Evolutionary conservation across 352 stramenopile genomes (phyloP), one percentile per base, ranked within the genome.

Genomic region (Phytopythium montanum): DNA sequence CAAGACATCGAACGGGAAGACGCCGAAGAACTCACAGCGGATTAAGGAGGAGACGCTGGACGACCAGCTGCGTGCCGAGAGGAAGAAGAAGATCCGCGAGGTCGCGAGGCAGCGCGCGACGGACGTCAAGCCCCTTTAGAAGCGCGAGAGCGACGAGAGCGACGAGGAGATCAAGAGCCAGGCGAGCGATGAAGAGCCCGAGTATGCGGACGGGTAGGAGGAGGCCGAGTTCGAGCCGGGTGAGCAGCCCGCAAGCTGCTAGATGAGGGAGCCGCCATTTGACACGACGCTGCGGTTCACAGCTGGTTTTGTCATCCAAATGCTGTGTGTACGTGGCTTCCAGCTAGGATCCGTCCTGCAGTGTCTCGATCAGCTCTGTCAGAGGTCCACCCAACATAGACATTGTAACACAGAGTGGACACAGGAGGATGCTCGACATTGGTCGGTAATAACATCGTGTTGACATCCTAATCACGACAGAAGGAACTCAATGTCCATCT

Each of bases 41-140:
- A 57, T 58, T 51, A 48, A 9, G 13, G 31, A 61, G 12, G 72
- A 88, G 64, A 73, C 72, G n/a, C 56, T 87, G n/a, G 68, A 87
- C 53, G 72, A 85, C 28, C 52, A 54, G 5, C 39, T 85, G 62
- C 62, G 45, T n/a, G 42, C 60, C 14, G 62, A 70, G 31, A 65
- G 58, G 23, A 72, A 56, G 19, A 63, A 60, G 25, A 81, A 75
- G 38, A 41, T 52, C 25, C 33, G 16, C 3, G 50, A 56, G 50
- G 33, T 33, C 10, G 39, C 54, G 33, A 25, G 18, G 6, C 50
- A 38, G 36, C 29, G 41, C 16, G 62, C 57, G 28, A 29, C 42
- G n/a, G n/a, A 9, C 25, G 12, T 28, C 54, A 34, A 14, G 44
- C 23, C 13, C 70, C 76, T 23, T 14, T 62, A 68, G 50, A 60